Conservation (phyloP, 495 filamentous ascomycete genomes). For the Lineolata rhizophorae region DNA sequence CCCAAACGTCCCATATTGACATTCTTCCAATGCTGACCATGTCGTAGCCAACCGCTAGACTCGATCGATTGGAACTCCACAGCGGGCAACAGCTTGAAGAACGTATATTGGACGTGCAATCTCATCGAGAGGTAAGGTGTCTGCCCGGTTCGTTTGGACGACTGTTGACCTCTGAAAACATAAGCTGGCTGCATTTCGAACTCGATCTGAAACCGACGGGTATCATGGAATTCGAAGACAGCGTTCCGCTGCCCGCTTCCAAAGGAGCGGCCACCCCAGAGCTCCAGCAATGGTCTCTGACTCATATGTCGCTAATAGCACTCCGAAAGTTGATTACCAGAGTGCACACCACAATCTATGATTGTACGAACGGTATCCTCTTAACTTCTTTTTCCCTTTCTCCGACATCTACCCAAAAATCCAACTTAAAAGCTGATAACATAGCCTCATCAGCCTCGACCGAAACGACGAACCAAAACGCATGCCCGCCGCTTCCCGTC, state of each 20-base stretch:
- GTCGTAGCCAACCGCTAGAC: no score
- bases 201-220: slow-evolving; percentile 31
- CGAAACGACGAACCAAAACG: no score
- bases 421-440: no score
- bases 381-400: no score
- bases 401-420: no score
- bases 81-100: slow-evolving; percentile 27
- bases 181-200: slow-evolving; percentile 29
- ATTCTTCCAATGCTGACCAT: slow-evolving; percentile 1
- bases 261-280: slow-evolving; percentile 22
- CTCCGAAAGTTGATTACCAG: slow-evolving; percentile 28
- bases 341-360: slow-evolving; percentile 26
- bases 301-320: slow-evolving; percentile 35
- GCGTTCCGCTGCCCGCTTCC: slow-evolving; percentile 30
- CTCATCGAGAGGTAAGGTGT: slow-evolving; percentile 33
- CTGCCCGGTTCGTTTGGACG: background rate
- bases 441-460: no score
- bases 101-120: slow-evolving; percentile 34
- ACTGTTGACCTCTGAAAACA: background rate
- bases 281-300: slow-evolving; percentile 2
- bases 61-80: slow-evolving; percentile 25
- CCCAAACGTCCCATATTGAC: background rate
- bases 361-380: slow-evolving; percentile 19
- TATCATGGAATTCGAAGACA: slow-evolving; percentile 24
- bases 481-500: background rate